Conservation (phyloP, 345 rosid species). For the Sapria himalayana region DNA sequence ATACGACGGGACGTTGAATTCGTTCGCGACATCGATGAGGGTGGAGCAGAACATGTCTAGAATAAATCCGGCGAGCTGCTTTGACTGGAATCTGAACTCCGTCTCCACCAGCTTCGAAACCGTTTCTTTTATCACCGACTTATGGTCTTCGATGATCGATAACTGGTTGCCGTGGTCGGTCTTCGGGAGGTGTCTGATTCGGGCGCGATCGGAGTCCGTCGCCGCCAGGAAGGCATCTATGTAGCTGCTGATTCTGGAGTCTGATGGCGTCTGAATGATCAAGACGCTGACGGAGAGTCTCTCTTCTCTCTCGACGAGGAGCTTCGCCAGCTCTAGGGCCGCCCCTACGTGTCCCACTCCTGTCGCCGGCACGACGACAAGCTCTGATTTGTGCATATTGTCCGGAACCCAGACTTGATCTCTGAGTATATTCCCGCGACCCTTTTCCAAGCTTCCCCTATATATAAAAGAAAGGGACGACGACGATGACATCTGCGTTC, state of each 20-base stretch:
- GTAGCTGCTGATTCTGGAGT: not conserved
- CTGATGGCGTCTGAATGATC: conserved; percentile 8
- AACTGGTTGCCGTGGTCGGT: conserved; percentile 3
- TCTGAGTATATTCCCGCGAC: no score
- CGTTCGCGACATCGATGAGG: conserved; percentile 19
- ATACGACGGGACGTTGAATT: conserved; percentile 29
- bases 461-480: no score
- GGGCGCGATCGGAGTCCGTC: conserved; percentile 8
- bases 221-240: conserved; percentile 6
- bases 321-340: conserved; percentile 23
- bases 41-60: conserved; percentile 26
- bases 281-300: conserved; percentile 17
- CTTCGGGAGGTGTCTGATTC: conserved; percentile 15
- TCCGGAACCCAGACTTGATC: no score
- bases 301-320: conserved; percentile 15
- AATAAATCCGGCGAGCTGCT: conserved; percentile 17
- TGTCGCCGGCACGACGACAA: conserved; percentile 18
- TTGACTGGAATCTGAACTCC: conserved; percentile 10
- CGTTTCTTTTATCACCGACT: conserved; percentile 11
- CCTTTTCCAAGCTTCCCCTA: no score
- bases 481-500: no score
- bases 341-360: conserved; percentile 24
- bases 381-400: conserved; percentile 14
- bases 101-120: conserved; percentile 7
- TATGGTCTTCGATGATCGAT: conserved; percentile 9